Percentiles rank a stretch among this genome's conserved stretches.
Evolutionary conservation across 805 yeast genomes (phyloP).

Genomic region (Ogataea trehaloabstinens): DNA sequence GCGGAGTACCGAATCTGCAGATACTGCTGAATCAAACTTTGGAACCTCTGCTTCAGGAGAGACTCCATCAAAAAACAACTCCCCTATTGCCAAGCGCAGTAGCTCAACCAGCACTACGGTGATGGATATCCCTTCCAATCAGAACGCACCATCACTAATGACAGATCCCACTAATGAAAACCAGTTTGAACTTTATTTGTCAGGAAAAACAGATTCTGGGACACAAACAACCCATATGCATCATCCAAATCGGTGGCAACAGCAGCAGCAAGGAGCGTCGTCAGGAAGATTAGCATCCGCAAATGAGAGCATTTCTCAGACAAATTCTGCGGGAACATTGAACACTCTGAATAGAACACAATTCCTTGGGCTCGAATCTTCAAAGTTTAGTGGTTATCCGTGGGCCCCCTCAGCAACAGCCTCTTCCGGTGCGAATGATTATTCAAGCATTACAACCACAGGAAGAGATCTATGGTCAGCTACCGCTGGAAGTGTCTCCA

Average conservation of each 20-base stretch:
- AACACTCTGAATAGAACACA: slow-evolving; percentile 9
- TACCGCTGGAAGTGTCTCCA: slow-evolving; percentile 14
- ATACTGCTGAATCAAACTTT: slow-evolving; percentile 21
- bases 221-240: slow-evolving; percentile 2
- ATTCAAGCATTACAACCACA: slow-evolving; percentile 7
- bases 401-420: slow-evolving; percentile 14
- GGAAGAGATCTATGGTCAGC: slow-evolving; percentile 21
- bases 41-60: slow-evolving; percentile 20
- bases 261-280: slow-evolving; percentile 2
- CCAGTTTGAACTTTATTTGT: slow-evolving; percentile 16
- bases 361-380: slow-evolving; percentile 11
- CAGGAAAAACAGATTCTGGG: slow-evolving; percentile 8
- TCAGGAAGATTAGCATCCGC: slow-evolving; percentile 7
- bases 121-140: slow-evolving; percentile 8
- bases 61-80: slow-evolving; percentile 9
- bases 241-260: slow-evolving; percentile 11
- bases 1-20: slow-evolving; percentile 18
- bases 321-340: slow-evolving; percentile 1
- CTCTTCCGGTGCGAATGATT: slow-evolving; percentile 14
- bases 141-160: slow-evolving; percentile 3
- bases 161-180: slow-evolving; percentile 6
- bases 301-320: slow-evolving; percentile 3
- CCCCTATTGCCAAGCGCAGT: slow-evolving; percentile 1
- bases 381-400: slow-evolving; percentile 13
- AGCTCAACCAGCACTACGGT: background rate